phyloP scores from a whole-genome alignment of 2,329 filamentous ascomycete species.

The Septoria petroselini region DNA sequence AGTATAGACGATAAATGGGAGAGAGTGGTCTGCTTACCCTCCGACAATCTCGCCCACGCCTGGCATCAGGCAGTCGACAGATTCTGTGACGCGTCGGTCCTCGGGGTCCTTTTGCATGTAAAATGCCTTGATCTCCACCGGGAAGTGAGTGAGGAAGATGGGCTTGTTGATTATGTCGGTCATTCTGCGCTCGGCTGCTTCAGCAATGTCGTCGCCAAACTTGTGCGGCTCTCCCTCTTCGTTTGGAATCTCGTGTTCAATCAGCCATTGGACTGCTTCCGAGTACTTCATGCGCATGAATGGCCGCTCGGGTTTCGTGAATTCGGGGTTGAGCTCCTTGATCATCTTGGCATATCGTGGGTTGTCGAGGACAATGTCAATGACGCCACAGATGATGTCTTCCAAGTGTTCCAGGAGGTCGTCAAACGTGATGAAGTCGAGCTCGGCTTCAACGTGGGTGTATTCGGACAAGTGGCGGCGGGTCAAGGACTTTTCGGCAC shows the following conservation, averaged over 20 bases:
- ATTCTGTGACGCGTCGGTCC: constrained; percentile 84
- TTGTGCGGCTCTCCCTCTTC: constrained; percentile 85
- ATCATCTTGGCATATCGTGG: constrained; percentile 69
- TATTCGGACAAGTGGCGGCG: constrained; percentile 94
- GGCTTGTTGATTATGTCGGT: constrained; percentile 93
- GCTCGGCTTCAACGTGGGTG: constrained; percentile 92
- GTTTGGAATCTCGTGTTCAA: constrained; percentile 85
- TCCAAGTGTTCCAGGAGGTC: constrained; percentile 87
- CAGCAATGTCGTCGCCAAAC: constrained; percentile 97
- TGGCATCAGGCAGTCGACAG: constrained; percentile 83
- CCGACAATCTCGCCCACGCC: constrained; percentile 90
- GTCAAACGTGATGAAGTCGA: constrained; percentile 91
- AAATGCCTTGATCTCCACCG: constrained; percentile 95
- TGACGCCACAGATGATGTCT: constrained; percentile 78
- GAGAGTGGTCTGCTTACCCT: constrained; percentile 6
- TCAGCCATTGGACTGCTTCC: constrained; percentile 92
- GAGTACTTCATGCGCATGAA: constrained; percentile 94
- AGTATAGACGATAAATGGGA: not conserved
- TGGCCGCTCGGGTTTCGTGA: constrained; percentile 74
- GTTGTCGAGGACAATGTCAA: constrained; percentile 73
- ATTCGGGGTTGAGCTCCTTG: constrained; percentile 85
- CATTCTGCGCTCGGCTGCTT: constrained; percentile 95
- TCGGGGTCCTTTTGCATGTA: constrained; percentile 91
- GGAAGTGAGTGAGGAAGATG: constrained; percentile 97
- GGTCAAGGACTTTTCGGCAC: constrained; percentile 92